phyloP scores from a whole-genome alignment of 2,329 filamentous ascomycete genomes.

The Diplocarpon rosae region DNA sequence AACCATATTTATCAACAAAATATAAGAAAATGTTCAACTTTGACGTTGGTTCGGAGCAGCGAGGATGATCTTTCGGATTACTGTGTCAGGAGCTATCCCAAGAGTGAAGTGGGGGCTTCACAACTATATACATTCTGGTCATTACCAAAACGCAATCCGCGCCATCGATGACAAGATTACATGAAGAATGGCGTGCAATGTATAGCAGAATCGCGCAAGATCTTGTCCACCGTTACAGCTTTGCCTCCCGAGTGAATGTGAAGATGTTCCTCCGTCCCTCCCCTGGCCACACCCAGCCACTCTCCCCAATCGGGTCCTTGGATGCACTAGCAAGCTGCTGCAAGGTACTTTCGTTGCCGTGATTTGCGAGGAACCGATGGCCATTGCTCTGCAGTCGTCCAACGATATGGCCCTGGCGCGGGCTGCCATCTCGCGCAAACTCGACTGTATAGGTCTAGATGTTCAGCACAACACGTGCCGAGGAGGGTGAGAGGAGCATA shows the following conservation, averaged over 20 bases:
- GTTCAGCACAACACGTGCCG: neutral
- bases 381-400: slow-evolving; percentile 37
- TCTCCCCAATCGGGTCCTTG: slow-evolving; percentile 38
- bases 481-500: slow-evolving; percentile 24
- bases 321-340: slow-evolving; percentile 31
- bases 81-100: too few species aligned
- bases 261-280: slow-evolving; percentile 32
- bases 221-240: slow-evolving; percentile 5
- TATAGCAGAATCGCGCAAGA: too few species aligned
- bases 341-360: slow-evolving; percentile 39
- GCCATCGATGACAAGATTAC: too few species aligned
- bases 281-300: slow-evolving; percentile 32
- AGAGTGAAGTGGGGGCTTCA: too few species aligned
- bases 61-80: too few species aligned
- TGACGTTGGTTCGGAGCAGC: too few species aligned
- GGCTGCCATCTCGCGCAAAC: slow-evolving; percentile 39
- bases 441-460: slow-evolving; percentile 49
- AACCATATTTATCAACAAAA: too few species aligned
- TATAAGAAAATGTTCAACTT: too few species aligned
- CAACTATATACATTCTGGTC: too few species aligned
- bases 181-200: too few species aligned
- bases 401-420: slow-evolving; percentile 38
- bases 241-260: slow-evolving; percentile 15
- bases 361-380: slow-evolving; percentile 45
- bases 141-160: too few species aligned